Conservation (phyloP, 2,329 filamentous ascomycete genomes). For the Ophiostoma piceae region DNA sequence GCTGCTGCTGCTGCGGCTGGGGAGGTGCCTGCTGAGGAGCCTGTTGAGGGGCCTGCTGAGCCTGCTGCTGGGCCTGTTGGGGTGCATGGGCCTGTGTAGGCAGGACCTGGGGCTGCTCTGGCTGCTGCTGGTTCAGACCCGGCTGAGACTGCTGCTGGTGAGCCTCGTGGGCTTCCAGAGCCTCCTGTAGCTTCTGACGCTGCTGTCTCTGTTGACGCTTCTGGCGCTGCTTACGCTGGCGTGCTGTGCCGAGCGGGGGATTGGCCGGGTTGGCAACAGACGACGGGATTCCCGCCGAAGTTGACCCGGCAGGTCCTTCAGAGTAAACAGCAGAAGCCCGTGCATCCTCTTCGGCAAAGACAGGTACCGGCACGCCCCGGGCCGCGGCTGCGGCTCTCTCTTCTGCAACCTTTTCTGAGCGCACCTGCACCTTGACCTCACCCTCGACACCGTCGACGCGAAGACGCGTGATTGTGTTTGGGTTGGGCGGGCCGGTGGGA, state of each 20-base stretch:
- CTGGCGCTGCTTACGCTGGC: slow-evolving; percentile 28
- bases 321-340: slow-evolving; percentile 15
- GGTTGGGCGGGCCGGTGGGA: not conserved
- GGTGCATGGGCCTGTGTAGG: not conserved
- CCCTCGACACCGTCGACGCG: slow-evolving; percentile 52
- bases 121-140: not conserved
- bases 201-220: slow-evolving; percentile 28
- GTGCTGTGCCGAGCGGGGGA: slow-evolving; percentile 25
- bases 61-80: slow-evolving; percentile 3
- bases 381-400: slow-evolving; percentile 2
- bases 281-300: not conserved
- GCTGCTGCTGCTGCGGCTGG: slow-evolving; percentile 11
- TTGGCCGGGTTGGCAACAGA: slow-evolving; percentile 13
- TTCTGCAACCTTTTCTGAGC: slow-evolving; percentile 26
- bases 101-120: not conserved
- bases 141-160: slow-evolving; percentile 15
- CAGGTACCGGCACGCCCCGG: not conserved
- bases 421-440: slow-evolving; percentile 52
- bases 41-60: slow-evolving; percentile 13
- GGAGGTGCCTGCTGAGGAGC: not conserved
- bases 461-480: slow-evolving; percentile 37
- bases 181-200: slow-evolving; percentile 25
- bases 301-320: not conserved
- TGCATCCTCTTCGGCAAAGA: not conserved
- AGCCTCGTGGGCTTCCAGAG: slow-evolving; percentile 16